Evolutionary conservation across 108 stramenopile genomes (phyloP), one percentile per base, ranked within the genome.

Genomic region (Poteriospumella lacustris): DNA sequence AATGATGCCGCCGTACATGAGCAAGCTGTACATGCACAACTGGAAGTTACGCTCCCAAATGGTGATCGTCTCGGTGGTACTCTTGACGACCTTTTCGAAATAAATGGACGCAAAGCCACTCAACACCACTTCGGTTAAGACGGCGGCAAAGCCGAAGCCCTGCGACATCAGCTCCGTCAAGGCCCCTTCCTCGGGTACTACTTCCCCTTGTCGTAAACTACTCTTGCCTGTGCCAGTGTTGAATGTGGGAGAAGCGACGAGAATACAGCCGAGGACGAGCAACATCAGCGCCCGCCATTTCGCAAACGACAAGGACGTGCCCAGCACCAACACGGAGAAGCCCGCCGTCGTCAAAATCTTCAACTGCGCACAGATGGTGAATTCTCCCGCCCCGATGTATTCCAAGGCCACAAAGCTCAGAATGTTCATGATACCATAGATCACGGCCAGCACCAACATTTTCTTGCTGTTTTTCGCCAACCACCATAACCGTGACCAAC

Each of bases 41-140:
- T 95, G 94, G 79, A 92, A 93, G 81, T 95, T 95, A 31, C 94
- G 89, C 80, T 94, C 92, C 92, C 92, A 95, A 58, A 95, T 91
- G 38, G 83, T 84, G 59, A 95, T 59, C 68, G 89, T 85, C 72
- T 89, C 82, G 0, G 89, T 82, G 64, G 91, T 68, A 31, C 42
- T 42, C 83, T 88, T 88, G 68, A 95, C 86, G 42, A 93, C 92
- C 83, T 93, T 93, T 85, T 95, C 94, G 80, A 96, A 94, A 83
- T 94, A 96, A 56, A 94, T 93, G 44, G 91, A 92, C 5, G 93
- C 92, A 81, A 94, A 96, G 52, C 95, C 95, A 76, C 89, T 89
- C 56, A 96, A 64, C 0, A 90, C 87, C 1, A 96, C 93, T 81
- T 96, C 95, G 58, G 87, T 89, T 60, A 94, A 78, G 0, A 96